These are phyloP conservation scores for Benincasa hispida DNA, from an alignment of 306 rosid genomes.

Conservation along the genomic window DNA sequence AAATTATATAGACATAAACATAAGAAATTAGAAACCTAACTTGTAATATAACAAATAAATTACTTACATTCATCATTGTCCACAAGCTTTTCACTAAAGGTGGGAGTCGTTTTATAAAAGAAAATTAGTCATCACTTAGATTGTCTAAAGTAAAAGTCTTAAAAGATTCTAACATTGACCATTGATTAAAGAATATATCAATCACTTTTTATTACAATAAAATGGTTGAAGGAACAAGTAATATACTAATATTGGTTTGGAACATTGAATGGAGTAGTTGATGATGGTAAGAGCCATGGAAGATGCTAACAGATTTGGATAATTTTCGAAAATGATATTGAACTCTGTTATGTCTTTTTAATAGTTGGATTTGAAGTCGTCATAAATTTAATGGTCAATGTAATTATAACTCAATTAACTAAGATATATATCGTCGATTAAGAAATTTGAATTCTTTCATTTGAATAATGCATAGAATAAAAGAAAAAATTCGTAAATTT, in stretches of 20 bases:
- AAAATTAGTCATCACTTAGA: not conserved
- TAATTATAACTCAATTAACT: too few relatives aligned
- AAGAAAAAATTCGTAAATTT: too few relatives aligned
- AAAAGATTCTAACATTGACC: not conserved
- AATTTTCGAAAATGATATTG: too few relatives aligned
- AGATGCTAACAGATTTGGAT: not conserved
- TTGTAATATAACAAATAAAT: not conserved
- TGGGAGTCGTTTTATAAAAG: not conserved
- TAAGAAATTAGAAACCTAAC: too few relatives aligned
- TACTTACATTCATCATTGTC: not conserved
- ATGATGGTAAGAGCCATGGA: not conserved
- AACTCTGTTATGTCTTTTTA: not conserved
- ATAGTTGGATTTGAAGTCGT: not conserved
- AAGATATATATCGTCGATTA: too few relatives aligned
- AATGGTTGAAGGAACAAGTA: not conserved
- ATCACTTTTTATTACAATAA: too few relatives aligned
- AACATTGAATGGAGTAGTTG: not conserved
- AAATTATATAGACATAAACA: too few relatives aligned
- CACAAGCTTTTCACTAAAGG: not conserved
- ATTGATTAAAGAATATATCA: not conserved
- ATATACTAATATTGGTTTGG: not conserved
- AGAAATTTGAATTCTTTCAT: too few relatives aligned
- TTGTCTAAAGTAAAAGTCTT: not conserved
- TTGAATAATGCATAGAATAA: too few relatives aligned
- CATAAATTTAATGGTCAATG: too few relatives aligned